Evolutionary conservation across 2,329 filamentous ascomycete species (phyloP).

Genomic region (Arthrobotrys megalospora): DNA sequence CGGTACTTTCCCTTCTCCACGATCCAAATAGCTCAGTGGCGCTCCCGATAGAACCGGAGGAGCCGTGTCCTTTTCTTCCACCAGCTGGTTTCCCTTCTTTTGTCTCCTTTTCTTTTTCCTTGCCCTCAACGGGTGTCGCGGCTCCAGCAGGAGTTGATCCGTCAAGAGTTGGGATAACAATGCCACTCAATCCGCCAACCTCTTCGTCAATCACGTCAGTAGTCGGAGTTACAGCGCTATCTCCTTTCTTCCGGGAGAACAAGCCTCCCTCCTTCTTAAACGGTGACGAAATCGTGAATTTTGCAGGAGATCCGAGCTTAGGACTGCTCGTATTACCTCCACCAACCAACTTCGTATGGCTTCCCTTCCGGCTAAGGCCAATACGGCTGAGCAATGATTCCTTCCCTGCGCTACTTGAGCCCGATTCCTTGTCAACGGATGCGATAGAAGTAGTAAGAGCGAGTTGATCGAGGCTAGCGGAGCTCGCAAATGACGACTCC

Average conservation of each 20-base stretch:
- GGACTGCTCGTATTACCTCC: slow-evolving; percentile 50
- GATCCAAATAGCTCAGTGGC: slow-evolving; percentile 52
- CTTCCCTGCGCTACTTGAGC: slow-evolving; percentile 54
- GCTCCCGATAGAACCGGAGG: slow-evolving; percentile 48
- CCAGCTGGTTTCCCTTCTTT: slow-evolving; percentile 27
- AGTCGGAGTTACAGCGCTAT: slow-evolving; percentile 57
- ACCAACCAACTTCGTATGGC: slow-evolving; percentile 60
- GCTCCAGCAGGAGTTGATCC: background rate
- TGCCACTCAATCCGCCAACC: slow-evolving; percentile 42
- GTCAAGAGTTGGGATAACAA: slow-evolving; percentile 39
- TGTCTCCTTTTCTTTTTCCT: slow-evolving; percentile 35
- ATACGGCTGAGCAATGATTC: slow-evolving; percentile 62
- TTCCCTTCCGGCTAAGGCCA: slow-evolving; percentile 62
- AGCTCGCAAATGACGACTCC: slow-evolving; percentile 56
- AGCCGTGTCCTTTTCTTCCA: slow-evolving; percentile 51
- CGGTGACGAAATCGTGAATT: slow-evolving; percentile 64
- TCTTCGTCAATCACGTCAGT: slow-evolving; percentile 57
- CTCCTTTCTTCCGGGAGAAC: slow-evolving; percentile 62
- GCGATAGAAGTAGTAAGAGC: slow-evolving; percentile 42
- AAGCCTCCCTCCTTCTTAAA: slow-evolving; percentile 64
- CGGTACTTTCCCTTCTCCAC: slow-evolving; percentile 55
- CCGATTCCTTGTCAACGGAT: slow-evolving; percentile 59
- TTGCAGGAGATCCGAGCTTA: slow-evolving; percentile 63
- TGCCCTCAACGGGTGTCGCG: slow-evolving; percentile 19
- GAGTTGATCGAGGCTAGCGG: slow-evolving; percentile 52